phyloP scores from a whole-genome alignment of 176 grass and related monocot genomes.

The Musa acuminata region DNA sequence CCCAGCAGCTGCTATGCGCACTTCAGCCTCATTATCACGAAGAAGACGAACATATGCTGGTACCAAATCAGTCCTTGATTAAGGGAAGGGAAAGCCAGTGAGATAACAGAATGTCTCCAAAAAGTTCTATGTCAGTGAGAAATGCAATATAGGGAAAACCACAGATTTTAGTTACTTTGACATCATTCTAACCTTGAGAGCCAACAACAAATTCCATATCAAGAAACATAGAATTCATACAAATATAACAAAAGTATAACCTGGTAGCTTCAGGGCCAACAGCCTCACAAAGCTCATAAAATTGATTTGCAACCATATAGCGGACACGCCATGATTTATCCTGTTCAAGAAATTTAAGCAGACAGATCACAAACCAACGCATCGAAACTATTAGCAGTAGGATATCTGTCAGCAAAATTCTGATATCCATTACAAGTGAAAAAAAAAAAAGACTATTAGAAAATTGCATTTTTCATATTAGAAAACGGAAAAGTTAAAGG shows the following conservation, averaged over 20 bases:
- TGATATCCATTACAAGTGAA: too few species aligned
- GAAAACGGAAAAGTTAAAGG: not conserved
- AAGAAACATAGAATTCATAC: not conserved
- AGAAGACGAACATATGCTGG: slow-evolving; percentile 91
- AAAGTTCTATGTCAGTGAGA: not conserved
- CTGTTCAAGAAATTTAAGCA: slow-evolving; percentile 26
- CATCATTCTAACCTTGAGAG: not conserved
- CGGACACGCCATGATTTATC: slow-evolving; percentile 99
- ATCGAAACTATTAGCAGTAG: too few species aligned
- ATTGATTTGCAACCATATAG: slow-evolving; percentile 96
- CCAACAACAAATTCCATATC: not conserved
- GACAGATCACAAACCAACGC: not conserved
- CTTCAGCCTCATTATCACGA: slow-evolving; percentile 95
- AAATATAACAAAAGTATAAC: slow-evolving; percentile 20
- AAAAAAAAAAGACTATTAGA: not conserved
- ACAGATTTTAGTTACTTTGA: not conserved
- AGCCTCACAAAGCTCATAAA: slow-evolving; percentile 93
- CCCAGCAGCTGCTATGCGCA: slow-evolving; percentile 88
- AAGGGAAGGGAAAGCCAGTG: not conserved
- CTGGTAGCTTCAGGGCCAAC: slow-evolving; percentile 79
- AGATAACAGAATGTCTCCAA: not conserved
- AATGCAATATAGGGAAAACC: too few species aligned
- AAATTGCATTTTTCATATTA: too few species aligned
- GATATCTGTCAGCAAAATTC: too few species aligned
- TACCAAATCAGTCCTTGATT: slow-evolving; percentile 59